Percentiles rank a stretch among this genome's conserved stretches.
phyloP scores from a whole-genome alignment of 2,329 filamentous ascomycete species.

The Berkeleyomyces rouxiae region DNA sequence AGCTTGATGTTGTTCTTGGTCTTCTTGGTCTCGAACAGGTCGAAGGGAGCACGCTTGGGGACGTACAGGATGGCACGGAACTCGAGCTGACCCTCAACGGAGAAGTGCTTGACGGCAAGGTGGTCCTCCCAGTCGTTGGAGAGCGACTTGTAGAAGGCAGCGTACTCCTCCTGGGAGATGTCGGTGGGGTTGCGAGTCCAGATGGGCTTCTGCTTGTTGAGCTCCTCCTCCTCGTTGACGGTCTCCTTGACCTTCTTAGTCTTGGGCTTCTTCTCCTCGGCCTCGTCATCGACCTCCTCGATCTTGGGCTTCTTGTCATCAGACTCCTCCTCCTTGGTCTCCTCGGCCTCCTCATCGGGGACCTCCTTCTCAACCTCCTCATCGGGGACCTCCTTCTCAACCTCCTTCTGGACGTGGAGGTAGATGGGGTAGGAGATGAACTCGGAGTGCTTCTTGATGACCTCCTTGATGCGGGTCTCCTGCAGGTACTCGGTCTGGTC shows the following conservation, averaged over 20 bases:
- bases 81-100: slow-evolving; percentile 98
- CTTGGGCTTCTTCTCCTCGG: slow-evolving; percentile 85
- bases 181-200: slow-evolving; percentile 97
- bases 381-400: slow-evolving; percentile 94
- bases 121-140: slow-evolving; percentile 99
- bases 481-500: slow-evolving; percentile 98
- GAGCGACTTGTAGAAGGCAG: slow-evolving; percentile 98
- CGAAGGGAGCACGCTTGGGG: slow-evolving; percentile 97
- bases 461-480: slow-evolving; percentile 99
- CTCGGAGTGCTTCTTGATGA: slow-evolving; percentile 99
- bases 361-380: slow-evolving; percentile 97
- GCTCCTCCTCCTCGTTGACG: slow-evolving; percentile 96
- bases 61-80: slow-evolving; percentile 99
- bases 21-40: slow-evolving; percentile 99
- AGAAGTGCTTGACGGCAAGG: slow-evolving; percentile 99
- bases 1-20: slow-evolving; percentile 99
- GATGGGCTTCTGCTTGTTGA: slow-evolving; percentile 99
- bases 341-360: slow-evolving; percentile 81
- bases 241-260: slow-evolving; percentile 99
- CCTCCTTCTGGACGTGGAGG: slow-evolving; percentile 98
- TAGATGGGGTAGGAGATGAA: slow-evolving; percentile 99
- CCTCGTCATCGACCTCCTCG: slow-evolving; percentile 82
- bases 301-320: slow-evolving; percentile 91
- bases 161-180: slow-evolving; percentile 93
- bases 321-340: slow-evolving; percentile 41